Evolutionary conservation across 768 basidiomycete species (phyloP), one percentile per base, ranked within the genome.

Genomic region (Suillus decipiens): DNA sequence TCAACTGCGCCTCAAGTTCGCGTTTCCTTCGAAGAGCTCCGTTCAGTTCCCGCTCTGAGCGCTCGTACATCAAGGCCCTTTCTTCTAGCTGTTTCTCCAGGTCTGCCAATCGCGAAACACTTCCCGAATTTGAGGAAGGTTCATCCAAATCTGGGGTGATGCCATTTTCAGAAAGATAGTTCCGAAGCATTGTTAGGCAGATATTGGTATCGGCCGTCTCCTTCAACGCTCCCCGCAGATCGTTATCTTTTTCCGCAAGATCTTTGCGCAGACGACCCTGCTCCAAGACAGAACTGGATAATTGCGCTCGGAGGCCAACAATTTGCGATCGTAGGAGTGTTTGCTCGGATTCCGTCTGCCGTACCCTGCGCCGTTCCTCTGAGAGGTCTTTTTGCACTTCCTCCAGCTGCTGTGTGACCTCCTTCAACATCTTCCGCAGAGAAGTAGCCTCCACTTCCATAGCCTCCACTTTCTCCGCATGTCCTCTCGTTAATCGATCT

Each of bases 121-220:
- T 68, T 60, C 64, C 72, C 11, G 75, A 76, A 22, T 78, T 76
- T 15, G 83, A 79, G 5, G 77, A 76, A n/a, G 81, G 72, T 42
- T 90, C 86, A 56, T 89, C 90, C 22, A 93, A 92, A 60, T 91
- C 89, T 22, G 90, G 78, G 33, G 82, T 82, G 59, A 99, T 84
- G 17, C 95, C 96, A 70, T 92, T 89, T 70, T 99, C 97, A 24
- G 88, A 86, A 54, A 99, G 83, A 71, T 98, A 89, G 71, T 87
- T 90, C 53, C 94, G 88, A 63, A 99, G 80, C 80, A 93, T 89
- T 31, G 81, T 84, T 67, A 92, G 79, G 64, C 92, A 90, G 64
- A 95, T 78, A 63, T 84, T 86, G 1, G 87, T 79, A 63, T 95
- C 92, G 0, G 88, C 80, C 0, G 86, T 81, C 54, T 89, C 86